Percentiles rank a stretch among this genome's conserved stretches.
These are phyloP conservation scores for Paxillus ammoniavirescens DNA, from an alignment of 768 basidiomycete genomes.

Conservation along the genomic window DNA sequence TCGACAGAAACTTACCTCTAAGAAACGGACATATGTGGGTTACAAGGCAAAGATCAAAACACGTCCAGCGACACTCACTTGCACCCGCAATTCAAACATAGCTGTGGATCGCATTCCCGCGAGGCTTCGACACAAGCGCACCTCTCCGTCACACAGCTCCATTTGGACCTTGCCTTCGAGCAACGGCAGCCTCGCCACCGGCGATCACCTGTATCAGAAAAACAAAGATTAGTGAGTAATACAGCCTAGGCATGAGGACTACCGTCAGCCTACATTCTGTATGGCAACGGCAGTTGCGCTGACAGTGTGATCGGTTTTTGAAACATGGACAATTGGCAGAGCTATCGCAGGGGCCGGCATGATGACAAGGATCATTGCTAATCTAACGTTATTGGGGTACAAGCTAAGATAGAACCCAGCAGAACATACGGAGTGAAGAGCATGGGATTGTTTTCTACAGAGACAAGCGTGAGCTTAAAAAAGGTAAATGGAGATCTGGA, in stretches of 20 bases:
- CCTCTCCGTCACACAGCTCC: slow-evolving; percentile 35
- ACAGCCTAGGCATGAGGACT: neutral
- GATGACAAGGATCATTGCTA: slow-evolving; percentile 52
- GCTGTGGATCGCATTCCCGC: slow-evolving; percentile 68
- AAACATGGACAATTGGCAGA: slow-evolving; percentile 48
- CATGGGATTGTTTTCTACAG: slow-evolving; percentile 15
- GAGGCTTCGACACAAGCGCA: slow-evolving; percentile 53
- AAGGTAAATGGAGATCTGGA: neutral
- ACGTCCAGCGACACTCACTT: slow-evolving; percentile 34
- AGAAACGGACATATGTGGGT: neutral
- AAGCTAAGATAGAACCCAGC: neutral
- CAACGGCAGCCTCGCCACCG: slow-evolving; percentile 61
- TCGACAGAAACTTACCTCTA: slow-evolving; percentile 23
- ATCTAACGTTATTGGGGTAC: slow-evolving; percentile 1
- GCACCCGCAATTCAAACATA: slow-evolving; percentile 53
- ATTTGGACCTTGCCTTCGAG: slow-evolving; percentile 20
- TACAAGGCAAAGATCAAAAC: neutral
- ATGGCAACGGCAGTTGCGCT: slow-evolving; percentile 52
- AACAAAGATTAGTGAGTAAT: neutral
- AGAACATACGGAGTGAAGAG: slow-evolving; percentile 26
- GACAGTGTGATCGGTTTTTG: slow-evolving; percentile 50
- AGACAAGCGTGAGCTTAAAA: slow-evolving; percentile 5
- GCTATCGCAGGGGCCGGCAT: slow-evolving; percentile 53
- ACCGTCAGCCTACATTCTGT: slow-evolving; percentile 41
- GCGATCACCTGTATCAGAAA: slow-evolving; percentile 42